These are phyloP conservation scores for Torulaspora quercuum DNA, from an alignment of 805 yeast genomes.

Conservation along the genomic window DNA sequence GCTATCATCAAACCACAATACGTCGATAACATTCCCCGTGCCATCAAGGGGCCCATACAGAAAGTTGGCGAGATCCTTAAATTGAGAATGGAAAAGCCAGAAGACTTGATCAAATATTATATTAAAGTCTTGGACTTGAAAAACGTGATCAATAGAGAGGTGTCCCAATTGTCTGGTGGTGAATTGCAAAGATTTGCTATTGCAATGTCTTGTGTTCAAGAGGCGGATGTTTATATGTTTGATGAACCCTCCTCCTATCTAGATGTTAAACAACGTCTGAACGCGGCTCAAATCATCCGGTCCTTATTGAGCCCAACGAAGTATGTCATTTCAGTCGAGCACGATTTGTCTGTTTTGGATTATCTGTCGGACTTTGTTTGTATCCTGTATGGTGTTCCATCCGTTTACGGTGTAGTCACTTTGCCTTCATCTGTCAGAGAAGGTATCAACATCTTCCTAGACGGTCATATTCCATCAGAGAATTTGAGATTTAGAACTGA, in stretches of 20 bases:
- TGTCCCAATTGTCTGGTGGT: constrained; percentile 91
- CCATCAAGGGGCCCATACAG: constrained; percentile 83
- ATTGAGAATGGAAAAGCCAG: constrained; percentile 66
- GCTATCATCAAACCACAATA: constrained; percentile 99
- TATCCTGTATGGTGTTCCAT: constrained; percentile 95
- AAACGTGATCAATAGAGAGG: constrained; percentile 80
- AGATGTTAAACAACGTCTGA: constrained; percentile 97
- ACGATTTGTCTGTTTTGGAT: constrained; percentile 96
- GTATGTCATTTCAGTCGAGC: constrained; percentile 96
- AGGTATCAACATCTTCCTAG: constrained; percentile 97
- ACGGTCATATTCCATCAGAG: constrained; percentile 96
- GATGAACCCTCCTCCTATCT: constrained; percentile 98
- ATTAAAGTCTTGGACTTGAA: constrained; percentile 69
- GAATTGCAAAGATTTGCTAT: constrained; percentile 97
- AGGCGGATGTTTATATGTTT: constrained; percentile 96
- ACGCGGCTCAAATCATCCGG: constrained; percentile 94
- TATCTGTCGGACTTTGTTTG: constrained; percentile 95
- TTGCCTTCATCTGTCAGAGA: constrained; percentile 96
- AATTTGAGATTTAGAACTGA: constrained; percentile 96
- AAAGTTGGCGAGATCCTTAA: constrained; percentile 82
- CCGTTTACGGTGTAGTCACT: constrained; percentile 98
- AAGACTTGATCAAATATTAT: constrained; percentile 60
- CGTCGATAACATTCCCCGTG: constrained; percentile 96
- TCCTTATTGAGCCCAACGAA: constrained; percentile 69
- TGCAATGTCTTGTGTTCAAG: constrained; percentile 94